Percentiles rank a stretch among this genome's conserved stretches.
phyloP scores from a whole-genome alignment of 805 yeast genomes.

The Zygotorulaspora sp. region DNA sequence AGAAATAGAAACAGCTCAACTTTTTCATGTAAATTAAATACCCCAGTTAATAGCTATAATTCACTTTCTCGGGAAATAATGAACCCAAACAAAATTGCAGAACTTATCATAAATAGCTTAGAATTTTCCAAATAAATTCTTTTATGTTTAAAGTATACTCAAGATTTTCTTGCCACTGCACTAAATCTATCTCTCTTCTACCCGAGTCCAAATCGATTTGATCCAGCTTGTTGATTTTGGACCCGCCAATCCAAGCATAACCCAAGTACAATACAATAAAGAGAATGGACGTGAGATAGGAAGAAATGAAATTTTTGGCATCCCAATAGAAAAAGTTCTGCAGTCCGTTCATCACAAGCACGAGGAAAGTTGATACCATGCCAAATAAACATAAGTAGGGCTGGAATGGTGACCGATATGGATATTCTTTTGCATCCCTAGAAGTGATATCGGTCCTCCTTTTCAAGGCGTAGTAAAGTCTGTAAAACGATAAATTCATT shows the following conservation, averaged over 20 bases:
- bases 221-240: slow-evolving; percentile 58
- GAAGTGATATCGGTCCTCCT: slow-evolving; percentile 57
- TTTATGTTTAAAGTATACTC: slow-evolving; percentile 25
- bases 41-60: too few relatives aligned
- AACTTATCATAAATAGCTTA: slow-evolving; percentile 12
- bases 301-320: slow-evolving; percentile 52
- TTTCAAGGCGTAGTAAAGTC: slow-evolving; percentile 57
- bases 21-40: too few relatives aligned
- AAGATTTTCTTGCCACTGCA: slow-evolving; percentile 72
- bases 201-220: slow-evolving; percentile 76
- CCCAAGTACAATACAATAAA: slow-evolving; percentile 47
- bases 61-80: too few relatives aligned
- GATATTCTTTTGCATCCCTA: slow-evolving; percentile 56
- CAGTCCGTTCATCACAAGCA: slow-evolving; percentile 53
- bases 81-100: too few relatives aligned
- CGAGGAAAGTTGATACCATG: slow-evolving; percentile 43
- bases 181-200: slow-evolving; percentile 71
- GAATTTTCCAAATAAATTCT: slow-evolving; percentile 14
- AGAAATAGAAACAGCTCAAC: too few relatives aligned
- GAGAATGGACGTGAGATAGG: slow-evolving; percentile 52
- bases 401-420: slow-evolving; percentile 62
- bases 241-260: slow-evolving; percentile 52
- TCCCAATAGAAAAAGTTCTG: slow-evolving; percentile 58
- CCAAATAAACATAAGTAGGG: slow-evolving; percentile 63
- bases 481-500: slow-evolving; percentile 56